Conservation (phyloP, 305 asterid species). For the Lippia alba region DNA sequence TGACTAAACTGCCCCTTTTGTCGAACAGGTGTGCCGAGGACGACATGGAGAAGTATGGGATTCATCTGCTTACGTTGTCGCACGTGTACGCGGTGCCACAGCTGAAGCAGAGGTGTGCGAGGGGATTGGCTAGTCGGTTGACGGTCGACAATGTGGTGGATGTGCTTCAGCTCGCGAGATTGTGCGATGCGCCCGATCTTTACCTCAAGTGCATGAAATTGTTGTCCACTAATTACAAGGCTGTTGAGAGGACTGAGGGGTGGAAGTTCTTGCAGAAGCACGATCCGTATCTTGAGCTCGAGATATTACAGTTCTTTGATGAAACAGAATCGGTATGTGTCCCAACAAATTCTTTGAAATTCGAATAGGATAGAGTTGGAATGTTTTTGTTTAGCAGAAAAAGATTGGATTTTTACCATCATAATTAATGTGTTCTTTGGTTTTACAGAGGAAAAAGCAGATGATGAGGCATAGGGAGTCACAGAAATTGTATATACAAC, state of each 20-base stretch:
- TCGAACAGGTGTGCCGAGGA: slow-evolving; percentile 68
- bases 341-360: not conserved
- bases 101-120: slow-evolving; percentile 78
- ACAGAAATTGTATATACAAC: slow-evolving; percentile 64
- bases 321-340: slow-evolving; percentile 70
- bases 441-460: slow-evolving; percentile 67
- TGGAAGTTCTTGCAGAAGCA: slow-evolving; percentile 79
- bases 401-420: not conserved
- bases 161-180: slow-evolving; percentile 78
- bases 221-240: slow-evolving; percentile 54
- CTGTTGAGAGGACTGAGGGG: slow-evolving; percentile 71
- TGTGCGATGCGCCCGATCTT: slow-evolving; percentile 90
- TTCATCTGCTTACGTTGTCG: slow-evolving; percentile 76
- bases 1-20: slow-evolving; percentile 36
- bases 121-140: slow-evolving; percentile 54
- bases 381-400: not conserved
- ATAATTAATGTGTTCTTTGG: not conserved
- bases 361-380: too few species aligned
- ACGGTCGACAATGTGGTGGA: slow-evolving; percentile 71
- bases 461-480: slow-evolving; percentile 59
- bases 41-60: slow-evolving; percentile 73
- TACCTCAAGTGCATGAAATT: slow-evolving; percentile 72
- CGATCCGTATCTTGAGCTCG: slow-evolving; percentile 85
- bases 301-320: slow-evolving; percentile 75
- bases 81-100: slow-evolving; percentile 80